Percentiles rank a stretch among this genome's conserved stretches.
Conservation (phyloP, 2,329 filamentous ascomycete genomes). For the Taxawa tesnikishii region DNA sequence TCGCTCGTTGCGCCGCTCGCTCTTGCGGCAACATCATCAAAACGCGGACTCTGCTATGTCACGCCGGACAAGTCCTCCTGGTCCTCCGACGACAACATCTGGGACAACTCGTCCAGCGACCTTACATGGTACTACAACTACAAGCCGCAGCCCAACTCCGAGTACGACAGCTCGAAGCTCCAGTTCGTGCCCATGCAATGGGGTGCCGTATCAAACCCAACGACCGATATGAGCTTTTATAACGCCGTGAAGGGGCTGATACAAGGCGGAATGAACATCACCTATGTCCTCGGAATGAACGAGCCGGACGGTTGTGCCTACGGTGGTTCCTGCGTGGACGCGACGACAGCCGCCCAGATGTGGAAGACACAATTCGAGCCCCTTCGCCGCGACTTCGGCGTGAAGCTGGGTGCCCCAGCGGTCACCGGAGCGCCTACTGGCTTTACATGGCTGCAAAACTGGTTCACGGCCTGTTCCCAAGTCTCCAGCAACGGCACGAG, state of each 20-base stretch:
- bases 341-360: conserved; percentile 48
- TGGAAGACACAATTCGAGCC: conserved; percentile 66
- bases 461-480: conserved; percentile 43
- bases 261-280: conserved; percentile 43
- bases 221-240: conserved; percentile 47
- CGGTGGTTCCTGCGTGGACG: conserved; percentile 52
- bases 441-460: conserved; percentile 55
- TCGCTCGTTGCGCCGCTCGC: conserved; percentile 6
- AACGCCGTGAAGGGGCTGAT: conserved; percentile 45
- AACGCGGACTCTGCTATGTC: conserved; percentile 59
- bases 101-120: conserved; percentile 43
- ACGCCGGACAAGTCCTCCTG: conserved; percentile 35
- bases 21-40: conserved; percentile 30
- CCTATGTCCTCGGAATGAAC: conserved; percentile 64
- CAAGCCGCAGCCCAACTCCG: conserved; percentile 32
- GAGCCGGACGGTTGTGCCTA: conserved; percentile 54
- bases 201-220: conserved; percentile 37
- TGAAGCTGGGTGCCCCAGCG: conserved; percentile 59
- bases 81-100: conserved; percentile 54
- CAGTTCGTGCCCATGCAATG: conserved; percentile 76
- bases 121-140: conserved; percentile 87
- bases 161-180: conserved; percentile 36
- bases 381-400: conserved; percentile 43
- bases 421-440: conserved; percentile 51
- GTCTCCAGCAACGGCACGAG: conserved; percentile 17